phyloP scores from a whole-genome alignment of 2,329 filamentous ascomycete genomes.

The Plectosphaerella sp. region DNA sequence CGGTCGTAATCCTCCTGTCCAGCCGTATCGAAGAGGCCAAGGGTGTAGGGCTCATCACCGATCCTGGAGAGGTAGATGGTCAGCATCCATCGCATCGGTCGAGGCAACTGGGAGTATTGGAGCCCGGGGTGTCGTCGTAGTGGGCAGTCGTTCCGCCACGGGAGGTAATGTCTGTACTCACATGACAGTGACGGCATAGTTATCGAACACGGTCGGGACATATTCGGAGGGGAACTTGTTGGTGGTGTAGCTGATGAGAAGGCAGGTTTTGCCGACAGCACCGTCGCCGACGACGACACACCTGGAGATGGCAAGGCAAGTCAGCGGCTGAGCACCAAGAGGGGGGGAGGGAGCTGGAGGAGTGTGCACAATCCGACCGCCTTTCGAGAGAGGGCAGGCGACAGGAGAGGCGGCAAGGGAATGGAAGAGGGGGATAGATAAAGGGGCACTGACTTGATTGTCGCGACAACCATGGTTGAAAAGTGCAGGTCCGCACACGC shows the following conservation, averaged over 20 bases:
- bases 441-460: slow-evolving; percentile 53
- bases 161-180: slow-evolving; percentile 48
- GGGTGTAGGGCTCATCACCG: slow-evolving; percentile 95
- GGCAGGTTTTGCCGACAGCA: slow-evolving; percentile 98
- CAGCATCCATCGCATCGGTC: background rate
- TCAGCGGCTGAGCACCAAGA: background rate
- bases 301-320: slow-evolving; percentile 40
- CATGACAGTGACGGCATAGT: slow-evolving; percentile 99
- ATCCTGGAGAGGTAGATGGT: slow-evolving; percentile 61
- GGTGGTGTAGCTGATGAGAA: slow-evolving; percentile 98
- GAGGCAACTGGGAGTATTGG: background rate
- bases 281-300: slow-evolving; percentile 99
- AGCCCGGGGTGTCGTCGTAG: background rate
- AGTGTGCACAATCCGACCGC: slow-evolving; percentile 1
- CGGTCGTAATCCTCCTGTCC: slow-evolving; percentile 99
- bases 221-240: slow-evolving; percentile 99
- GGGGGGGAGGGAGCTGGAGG: slow-evolving; percentile 1
- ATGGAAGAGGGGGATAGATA: slow-evolving; percentile 13
- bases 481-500: slow-evolving; percentile 6
- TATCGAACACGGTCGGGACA: slow-evolving; percentile 98
- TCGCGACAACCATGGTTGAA: slow-evolving; percentile 57
- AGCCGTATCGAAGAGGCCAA: slow-evolving; percentile 96
- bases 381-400: slow-evolving; percentile 5
- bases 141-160: no score
- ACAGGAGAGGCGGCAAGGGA: slow-evolving; percentile 7